A percentile compares a stretch with the other conserved stretches of the same genome.
These are phyloP conservation scores for Backusella luteola DNA, from an alignment of 192 early-diverging fungal genomes.

Conservation along the genomic window DNA sequence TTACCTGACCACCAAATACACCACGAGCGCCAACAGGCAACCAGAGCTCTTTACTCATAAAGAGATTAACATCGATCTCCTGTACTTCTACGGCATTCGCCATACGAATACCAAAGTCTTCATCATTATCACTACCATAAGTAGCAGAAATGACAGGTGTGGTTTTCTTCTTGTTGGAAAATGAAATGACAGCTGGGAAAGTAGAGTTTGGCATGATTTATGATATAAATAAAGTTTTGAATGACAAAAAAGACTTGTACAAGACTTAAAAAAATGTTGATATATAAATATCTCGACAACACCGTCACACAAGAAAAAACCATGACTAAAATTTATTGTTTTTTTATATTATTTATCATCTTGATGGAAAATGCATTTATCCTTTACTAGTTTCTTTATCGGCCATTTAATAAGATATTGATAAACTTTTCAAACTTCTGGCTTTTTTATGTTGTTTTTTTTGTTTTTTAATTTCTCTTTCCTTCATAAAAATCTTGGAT, in stretches of 20 bases:
- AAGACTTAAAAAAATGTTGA: background rate
- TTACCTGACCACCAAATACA: conserved; percentile 74
- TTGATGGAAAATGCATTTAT: conserved; percentile 3
- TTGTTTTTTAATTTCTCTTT: background rate
- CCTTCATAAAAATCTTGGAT: background rate
- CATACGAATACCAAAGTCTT: conserved; percentile 13
- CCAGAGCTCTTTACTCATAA: conserved; percentile 75
- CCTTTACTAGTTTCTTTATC: background rate
- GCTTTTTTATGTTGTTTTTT: background rate
- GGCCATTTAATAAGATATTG: background rate
- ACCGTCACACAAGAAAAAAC: background rate
- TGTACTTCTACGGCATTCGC: conserved; percentile 43
- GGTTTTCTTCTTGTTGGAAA: background rate
- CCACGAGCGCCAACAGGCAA: conserved; percentile 76
- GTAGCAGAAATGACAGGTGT: background rate
- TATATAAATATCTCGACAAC: background rate
- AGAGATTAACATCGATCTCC: conserved; percentile 73
- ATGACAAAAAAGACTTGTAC: background rate
- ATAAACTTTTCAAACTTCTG: background rate
- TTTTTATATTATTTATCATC: background rate
- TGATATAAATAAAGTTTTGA: background rate
- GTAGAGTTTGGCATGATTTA: background rate
- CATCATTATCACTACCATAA: background rate
- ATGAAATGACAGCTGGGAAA: background rate
- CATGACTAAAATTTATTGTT: background rate